A percentile compares a stretch with the other conserved stretches of the same genome.
phyloP scores from a whole-genome alignment of 2,329 filamentous ascomycete genomes.

The Neospermospora avenae region DNA sequence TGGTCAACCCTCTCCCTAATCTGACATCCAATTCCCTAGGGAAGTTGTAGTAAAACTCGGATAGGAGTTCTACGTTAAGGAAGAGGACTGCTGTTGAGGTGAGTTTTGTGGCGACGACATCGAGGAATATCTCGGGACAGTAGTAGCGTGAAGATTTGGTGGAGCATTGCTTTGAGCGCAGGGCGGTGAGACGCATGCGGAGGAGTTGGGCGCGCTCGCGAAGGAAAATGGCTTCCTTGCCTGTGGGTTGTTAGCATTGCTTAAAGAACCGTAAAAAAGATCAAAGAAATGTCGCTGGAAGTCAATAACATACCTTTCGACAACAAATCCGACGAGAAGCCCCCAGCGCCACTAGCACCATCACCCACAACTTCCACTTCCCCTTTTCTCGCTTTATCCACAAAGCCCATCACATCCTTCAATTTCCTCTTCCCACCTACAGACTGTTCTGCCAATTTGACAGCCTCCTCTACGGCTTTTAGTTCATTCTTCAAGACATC shows the following conservation, averaged over 20 bases:
- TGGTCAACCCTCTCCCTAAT: constrained; percentile 75
- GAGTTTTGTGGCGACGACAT: constrained; percentile 91
- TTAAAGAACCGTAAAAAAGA: neutral
- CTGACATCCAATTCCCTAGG: constrained; percentile 86
- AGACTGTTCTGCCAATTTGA: constrained; percentile 69
- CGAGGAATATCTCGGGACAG: constrained; percentile 96
- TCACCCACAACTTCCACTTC: constrained; percentile 84
- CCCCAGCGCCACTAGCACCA: constrained; percentile 79
- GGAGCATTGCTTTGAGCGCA: constrained; percentile 88
- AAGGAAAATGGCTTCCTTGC: constrained; percentile 89
- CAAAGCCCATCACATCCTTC: constrained; percentile 83
- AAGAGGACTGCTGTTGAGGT: constrained; percentile 94
- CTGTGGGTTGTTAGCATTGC: constrained; percentile 43
- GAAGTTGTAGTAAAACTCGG: constrained; percentile 98
- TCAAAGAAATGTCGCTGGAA: neutral
- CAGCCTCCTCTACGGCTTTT: constrained; percentile 74
- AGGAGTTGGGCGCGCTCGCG: constrained; percentile 87
- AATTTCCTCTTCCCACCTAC: constrained; percentile 83
- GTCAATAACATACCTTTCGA: constrained; percentile 61
- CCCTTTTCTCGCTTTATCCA: constrained; percentile 85
- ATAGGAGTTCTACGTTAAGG: constrained; percentile 92
- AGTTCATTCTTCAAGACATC: constrained; percentile 84
- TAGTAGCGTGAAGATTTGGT: constrained; percentile 87
- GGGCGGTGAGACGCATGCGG: constrained; percentile 81
- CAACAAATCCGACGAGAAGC: constrained; percentile 86